A percentile compares a stretch with the other conserved stretches of the same genome.
phyloP scores from a whole-genome alignment of 2,329 filamentous ascomycete species.

The Colletotrichum brevisporum region DNA sequence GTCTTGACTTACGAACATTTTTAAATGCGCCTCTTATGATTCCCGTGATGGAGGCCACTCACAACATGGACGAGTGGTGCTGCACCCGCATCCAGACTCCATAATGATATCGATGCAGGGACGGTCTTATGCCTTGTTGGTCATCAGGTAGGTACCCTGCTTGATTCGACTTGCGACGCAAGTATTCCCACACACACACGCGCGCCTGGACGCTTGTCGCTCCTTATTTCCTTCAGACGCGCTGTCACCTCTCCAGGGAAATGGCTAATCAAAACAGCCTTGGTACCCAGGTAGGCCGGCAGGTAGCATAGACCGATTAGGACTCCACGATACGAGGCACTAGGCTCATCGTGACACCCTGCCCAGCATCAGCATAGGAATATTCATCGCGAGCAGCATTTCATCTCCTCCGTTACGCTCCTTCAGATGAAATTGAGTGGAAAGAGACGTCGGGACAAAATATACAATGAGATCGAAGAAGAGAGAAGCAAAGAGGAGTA shows the following conservation, averaged over 20 bases:
- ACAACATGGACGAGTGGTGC: not conserved
- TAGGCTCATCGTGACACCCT: too few species aligned
- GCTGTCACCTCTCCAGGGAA: constrained; percentile 16
- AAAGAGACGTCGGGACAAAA: not conserved
- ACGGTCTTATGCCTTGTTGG: constrained; percentile 15
- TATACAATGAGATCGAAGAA: not conserved
- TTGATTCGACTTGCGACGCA: constrained; percentile 27
- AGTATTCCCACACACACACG: constrained; percentile 23
- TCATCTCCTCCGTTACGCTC: too few species aligned
- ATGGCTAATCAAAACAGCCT: constrained; percentile 25
- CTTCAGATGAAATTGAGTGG: not conserved
- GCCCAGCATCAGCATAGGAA: too few species aligned
- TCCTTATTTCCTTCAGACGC: constrained; percentile 28
- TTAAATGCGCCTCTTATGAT: too few species aligned
- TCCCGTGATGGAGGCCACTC: too few species aligned
- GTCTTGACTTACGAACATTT: too few species aligned
- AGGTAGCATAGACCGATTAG: not conserved
- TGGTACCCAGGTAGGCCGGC: not conserved
- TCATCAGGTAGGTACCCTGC: constrained; percentile 12
- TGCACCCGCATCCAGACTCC: constrained; percentile 10
- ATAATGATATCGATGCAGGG: not conserved
- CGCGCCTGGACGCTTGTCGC: constrained; percentile 5
- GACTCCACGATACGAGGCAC: not conserved
- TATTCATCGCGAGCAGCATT: too few species aligned
- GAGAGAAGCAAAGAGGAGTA: not conserved